Conservation (phyloP, 2,329 filamentous ascomycete genomes). For the Spiromastix sp. region DNA sequence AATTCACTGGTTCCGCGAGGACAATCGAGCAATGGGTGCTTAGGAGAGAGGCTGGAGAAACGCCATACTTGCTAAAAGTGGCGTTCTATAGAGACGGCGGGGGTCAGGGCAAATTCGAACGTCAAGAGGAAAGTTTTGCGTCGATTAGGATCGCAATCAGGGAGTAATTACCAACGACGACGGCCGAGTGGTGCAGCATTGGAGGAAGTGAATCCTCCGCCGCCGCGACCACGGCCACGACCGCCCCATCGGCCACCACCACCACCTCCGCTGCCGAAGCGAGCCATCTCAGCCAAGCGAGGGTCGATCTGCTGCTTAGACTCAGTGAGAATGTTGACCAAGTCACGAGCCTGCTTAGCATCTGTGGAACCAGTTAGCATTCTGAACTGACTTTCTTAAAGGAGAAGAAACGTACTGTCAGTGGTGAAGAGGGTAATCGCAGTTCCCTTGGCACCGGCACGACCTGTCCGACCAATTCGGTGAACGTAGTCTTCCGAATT, state of each 20-base stretch:
- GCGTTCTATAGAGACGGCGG: too few relatives aligned
- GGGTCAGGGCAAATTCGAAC: too few relatives aligned
- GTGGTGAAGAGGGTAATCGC: constrained; percentile 98
- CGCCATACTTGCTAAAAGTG: too few relatives aligned
- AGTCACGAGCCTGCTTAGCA: constrained; percentile 91
- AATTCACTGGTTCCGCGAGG: too few relatives aligned
- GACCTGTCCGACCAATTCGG: constrained; percentile 58
- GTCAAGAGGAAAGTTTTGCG: neutral
- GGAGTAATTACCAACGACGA: constrained; percentile 45
- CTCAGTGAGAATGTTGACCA: constrained; percentile 84
- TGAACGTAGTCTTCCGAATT: constrained; percentile 65
- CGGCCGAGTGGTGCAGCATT: constrained; percentile 49
- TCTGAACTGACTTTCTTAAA: neutral
- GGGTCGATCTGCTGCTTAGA: constrained; percentile 98
- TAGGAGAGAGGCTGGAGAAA: too few relatives aligned
- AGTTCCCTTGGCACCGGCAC: constrained; percentile 79
- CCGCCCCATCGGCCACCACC: constrained; percentile 59
- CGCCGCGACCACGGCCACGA: constrained; percentile 56
- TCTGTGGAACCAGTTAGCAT: constrained; percentile 40
- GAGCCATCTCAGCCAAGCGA: constrained; percentile 87
- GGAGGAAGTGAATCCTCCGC: constrained; percentile 46
- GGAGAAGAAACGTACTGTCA: constrained; percentile 68
- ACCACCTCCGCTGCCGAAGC: constrained; percentile 78
- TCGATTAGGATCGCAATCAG: neutral
- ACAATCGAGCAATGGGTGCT: too few relatives aligned